Evolutionary conservation across 2,329 filamentous ascomycete genomes (phyloP), one percentile per base, ranked within the genome.

Genomic region (Scedosporium dehoogii): DNA sequence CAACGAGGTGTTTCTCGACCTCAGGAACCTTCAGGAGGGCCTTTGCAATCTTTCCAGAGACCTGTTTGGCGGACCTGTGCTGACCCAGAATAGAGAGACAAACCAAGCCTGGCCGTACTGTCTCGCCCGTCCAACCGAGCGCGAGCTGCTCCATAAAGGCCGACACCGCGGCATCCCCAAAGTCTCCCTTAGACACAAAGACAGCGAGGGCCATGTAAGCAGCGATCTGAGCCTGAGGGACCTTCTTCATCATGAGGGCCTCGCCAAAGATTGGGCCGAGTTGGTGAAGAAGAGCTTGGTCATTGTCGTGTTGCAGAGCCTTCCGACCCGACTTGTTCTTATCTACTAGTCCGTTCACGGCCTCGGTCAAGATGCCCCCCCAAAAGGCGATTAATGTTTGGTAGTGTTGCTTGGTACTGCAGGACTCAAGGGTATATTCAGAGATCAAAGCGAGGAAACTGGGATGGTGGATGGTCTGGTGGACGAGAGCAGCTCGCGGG

Each of bases 121-220:
- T 96, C 64, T 92, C 87, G 53, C 79, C 75, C 1, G 85, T 88
- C 86, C 91, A 96, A 7, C 89, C 90, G 29, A 82, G 77, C 7
- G 89, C 87, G 41, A 96, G 84, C 65, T 92, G 91, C 69, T 96
- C 90, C 91, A 97, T 96, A 69, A 99, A 82, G 1, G 88, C 87
- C 61, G 90, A 86, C n/a, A 97, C 79, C 2, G 92, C 84, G 63
- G 84, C 83, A 68, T 97, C 92, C 57, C 89, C 85, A 14, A 97
- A 80, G 58, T 84, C 82, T 0, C 89, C 87, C 74, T 96, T 96
- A 58, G 90, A 87, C 6, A 91, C 92, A 65, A 97, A 82, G 58
- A 97, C 86, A 6, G 91, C 85, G 62, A 92, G 83, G 21, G 96
- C 86, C 89, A 97, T 96, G 73, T 96, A 97, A 63, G 90, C 92